A percentile compares a stretch with the other conserved stretches of the same genome.
Conservation (phyloP, 2,329 filamentous ascomycete species). For the Fusarium bulbicola region DNA sequence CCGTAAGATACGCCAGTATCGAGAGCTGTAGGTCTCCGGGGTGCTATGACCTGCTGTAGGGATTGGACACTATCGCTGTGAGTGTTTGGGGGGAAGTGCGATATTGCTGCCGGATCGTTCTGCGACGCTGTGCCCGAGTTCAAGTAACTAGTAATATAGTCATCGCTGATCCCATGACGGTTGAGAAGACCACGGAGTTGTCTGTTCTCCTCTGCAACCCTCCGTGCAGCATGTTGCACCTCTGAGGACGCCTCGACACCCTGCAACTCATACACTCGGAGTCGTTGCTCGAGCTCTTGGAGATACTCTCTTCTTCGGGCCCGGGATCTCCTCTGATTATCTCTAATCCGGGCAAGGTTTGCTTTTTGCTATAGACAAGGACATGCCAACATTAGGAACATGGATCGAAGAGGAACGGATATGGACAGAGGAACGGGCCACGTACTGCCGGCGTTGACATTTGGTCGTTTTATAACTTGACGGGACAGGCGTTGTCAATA, state of each 20-base stretch:
- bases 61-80: conserved; percentile 43
- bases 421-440: conserved; percentile 19
- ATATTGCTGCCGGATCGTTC: conserved; percentile 30
- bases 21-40: conserved; percentile 46
- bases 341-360: conserved; percentile 68
- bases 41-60: conserved; percentile 51
- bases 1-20: conserved; percentile 42
- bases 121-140: conserved; percentile 37
- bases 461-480: conserved; percentile 40
- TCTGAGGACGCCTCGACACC: conserved; percentile 76
- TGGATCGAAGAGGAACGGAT: conserved; percentile 6
- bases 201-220: conserved; percentile 75
- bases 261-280: conserved; percentile 67
- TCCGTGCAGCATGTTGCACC: conserved; percentile 74
- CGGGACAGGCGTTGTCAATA: conserved; percentile 13
- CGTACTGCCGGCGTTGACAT: conserved; percentile 47
- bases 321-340: conserved; percentile 81
- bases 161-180: conserved; percentile 64
- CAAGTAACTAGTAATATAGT: conserved; percentile 59
- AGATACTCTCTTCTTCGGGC: conserved; percentile 79
- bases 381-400: conserved; percentile 29
- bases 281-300: conserved; percentile 71
- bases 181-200: conserved; percentile 68
- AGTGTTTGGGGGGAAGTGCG: conserved; percentile 35
- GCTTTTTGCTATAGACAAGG: conserved; percentile 47